These are phyloP conservation scores for Omphalotus guepiniiformis DNA, from an alignment of 768 basidiomycete genomes.

Conservation along the genomic window DNA sequence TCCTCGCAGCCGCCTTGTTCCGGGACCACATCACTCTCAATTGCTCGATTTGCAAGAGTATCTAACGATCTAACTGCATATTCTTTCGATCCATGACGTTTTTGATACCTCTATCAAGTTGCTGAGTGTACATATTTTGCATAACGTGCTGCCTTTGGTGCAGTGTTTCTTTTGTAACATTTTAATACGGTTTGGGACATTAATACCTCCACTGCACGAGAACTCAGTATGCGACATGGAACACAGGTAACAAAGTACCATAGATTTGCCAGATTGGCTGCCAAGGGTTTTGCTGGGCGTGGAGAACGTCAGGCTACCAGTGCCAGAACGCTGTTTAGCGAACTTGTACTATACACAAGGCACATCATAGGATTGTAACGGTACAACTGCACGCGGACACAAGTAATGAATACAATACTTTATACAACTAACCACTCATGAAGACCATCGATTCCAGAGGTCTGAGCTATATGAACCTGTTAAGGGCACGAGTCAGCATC, in stretches of 20 bases:
- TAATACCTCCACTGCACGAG: too few species aligned
- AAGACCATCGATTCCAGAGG: conserved; percentile 3
- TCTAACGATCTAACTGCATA: conserved; percentile 54
- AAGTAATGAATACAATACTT: too few species aligned
- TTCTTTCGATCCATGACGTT: conserved; percentile 19
- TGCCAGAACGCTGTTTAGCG: too few species aligned
- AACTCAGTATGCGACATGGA: too few species aligned
- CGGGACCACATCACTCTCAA: conserved; percentile 70
- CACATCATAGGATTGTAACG: too few species aligned
- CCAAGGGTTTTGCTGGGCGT: too few species aligned
- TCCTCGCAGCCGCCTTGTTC: conserved; percentile 70
- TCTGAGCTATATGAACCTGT: conserved; percentile 3
- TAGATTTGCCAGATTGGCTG: too few species aligned
- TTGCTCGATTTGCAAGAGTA: conserved; percentile 82
- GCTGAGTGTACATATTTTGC: conserved; percentile 10
- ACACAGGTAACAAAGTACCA: too few species aligned
- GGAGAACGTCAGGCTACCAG: too few species aligned
- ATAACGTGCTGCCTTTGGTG: conserved; percentile 8
- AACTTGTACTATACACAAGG: too few species aligned
- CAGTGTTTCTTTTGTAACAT: conserved; percentile 9
- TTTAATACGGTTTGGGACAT: conserved; percentile 6
- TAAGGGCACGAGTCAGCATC: neutral
- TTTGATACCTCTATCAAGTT: conserved; percentile 17
- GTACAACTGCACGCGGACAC: too few species aligned
- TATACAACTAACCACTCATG: conserved; percentile 6